phyloP scores from a whole-genome alignment of 352 stramenopile genomes.

The Globisporangium irregulare region DNA sequence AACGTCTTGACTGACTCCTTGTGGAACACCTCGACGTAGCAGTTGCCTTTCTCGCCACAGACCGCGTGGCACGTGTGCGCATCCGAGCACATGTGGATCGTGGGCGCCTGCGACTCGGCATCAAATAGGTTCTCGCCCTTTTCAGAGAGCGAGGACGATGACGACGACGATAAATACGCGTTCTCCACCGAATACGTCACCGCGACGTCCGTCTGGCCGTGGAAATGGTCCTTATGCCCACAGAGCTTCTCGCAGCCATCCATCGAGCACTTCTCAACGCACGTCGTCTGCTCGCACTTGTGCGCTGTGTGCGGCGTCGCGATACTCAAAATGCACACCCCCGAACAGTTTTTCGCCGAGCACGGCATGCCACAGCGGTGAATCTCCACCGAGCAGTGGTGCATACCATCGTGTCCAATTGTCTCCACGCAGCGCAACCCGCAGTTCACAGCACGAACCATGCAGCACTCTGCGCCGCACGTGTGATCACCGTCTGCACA shows the following conservation, averaged over 20 bases:
- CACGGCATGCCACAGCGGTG: constrained; percentile 62
- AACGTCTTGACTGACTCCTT: constrained; percentile 65
- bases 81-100: constrained; percentile 61
- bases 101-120: constrained; percentile 29
- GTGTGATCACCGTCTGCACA: constrained; percentile 64
- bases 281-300: constrained; percentile 61
- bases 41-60: constrained; percentile 60
- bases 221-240: constrained; percentile 56
- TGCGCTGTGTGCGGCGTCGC: constrained; percentile 47
- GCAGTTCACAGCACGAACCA: constrained; percentile 50
- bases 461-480: constrained; percentile 41
- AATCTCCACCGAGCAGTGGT: constrained; percentile 51
- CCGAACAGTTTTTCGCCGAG: constrained; percentile 34
- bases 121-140: constrained; percentile 45
- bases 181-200: constrained; percentile 54
- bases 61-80: constrained; percentile 46
- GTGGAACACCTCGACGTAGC: constrained; percentile 58
- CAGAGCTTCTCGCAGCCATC: constrained; percentile 56
- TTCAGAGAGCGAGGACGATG: background rate
- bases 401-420: constrained; percentile 35
- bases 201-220: constrained; percentile 44
- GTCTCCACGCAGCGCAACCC: constrained; percentile 42
- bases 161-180: background rate
- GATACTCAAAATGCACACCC: constrained; percentile 51
- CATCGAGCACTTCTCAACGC: constrained; percentile 58